A percentile compares a stretch with the other conserved stretches of the same genome.
Evolutionary conservation across 1,284 basidiomycete genomes (phyloP).

Genomic region (Flammula alnicola): DNA sequence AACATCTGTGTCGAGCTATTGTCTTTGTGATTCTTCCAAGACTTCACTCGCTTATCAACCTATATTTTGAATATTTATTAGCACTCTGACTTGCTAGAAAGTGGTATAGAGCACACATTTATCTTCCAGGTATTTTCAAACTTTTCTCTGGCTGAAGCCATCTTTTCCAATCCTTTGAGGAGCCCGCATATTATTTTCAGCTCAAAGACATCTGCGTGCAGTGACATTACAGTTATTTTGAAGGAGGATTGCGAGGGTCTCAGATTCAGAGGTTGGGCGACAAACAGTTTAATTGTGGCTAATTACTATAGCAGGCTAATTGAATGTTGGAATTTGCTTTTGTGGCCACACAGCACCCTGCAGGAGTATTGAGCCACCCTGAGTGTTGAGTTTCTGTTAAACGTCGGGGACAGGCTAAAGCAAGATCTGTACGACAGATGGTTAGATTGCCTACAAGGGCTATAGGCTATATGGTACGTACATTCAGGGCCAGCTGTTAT

Average conservation of each 20-base stretch:
- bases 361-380: too few species aligned
- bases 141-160: background rate
- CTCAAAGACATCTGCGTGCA: background rate
- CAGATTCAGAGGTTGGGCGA: too few species aligned
- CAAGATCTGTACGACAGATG: too few species aligned
- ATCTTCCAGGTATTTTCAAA: background rate
- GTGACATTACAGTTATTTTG: background rate
- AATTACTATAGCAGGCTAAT: too few species aligned
- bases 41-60: constrained; percentile 7
- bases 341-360: too few species aligned
- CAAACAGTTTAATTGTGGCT: too few species aligned
- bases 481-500: too few species aligned
- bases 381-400: too few species aligned
- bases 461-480: too few species aligned
- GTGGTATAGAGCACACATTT: background rate
- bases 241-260: background rate
- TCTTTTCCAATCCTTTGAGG: constrained; percentile 1
- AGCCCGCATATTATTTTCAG: background rate
- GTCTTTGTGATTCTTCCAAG: constrained; percentile 8
- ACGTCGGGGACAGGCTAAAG: too few species aligned
- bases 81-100: background rate
- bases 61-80: background rate
- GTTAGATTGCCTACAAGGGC: too few species aligned
- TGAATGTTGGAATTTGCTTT: too few species aligned
- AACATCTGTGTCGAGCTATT: constrained; percentile 1